Base-by-base conservation (phyloP, 768 basidiomycete genomes). In the Russula emetica region DNA sequence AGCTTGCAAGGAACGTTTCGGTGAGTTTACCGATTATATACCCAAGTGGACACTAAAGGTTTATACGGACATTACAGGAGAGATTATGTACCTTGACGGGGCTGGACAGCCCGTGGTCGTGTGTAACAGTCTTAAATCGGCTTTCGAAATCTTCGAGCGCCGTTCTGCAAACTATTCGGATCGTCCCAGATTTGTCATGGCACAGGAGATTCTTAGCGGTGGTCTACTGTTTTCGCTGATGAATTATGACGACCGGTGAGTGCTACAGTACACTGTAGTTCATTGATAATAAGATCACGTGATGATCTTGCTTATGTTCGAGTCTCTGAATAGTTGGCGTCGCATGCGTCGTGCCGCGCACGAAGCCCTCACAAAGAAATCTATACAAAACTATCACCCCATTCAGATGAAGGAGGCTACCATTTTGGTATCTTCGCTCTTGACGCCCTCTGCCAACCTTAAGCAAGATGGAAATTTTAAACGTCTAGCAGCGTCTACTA, bases 271-370 rank as follows among this genome's bases (percentile, higher is more conserved):
- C 22, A 24, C 11, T 36, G 34, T 11, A 11, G 30, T 13, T 14
- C 36, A n/a, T n/a, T 5, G 36, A 36, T 14, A 13, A 14, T 1
- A 14, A 13, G 10, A 14, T 38, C 16, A 38, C 38, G 38, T 38
- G 38, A 38, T 38, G 16, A 38, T 16, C 38, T 5, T 16, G 38
- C 38, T 38, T 16, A 38, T 16, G 14, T 16, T 38, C 38, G 38
- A 38, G 38, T 6, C 14, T 16, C 38, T 38, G 13, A 38, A 38
- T 16, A 38, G 38, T 14, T 38, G 38, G 38, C 70, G 73, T 30
- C 66, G 72, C 18, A 72, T 75, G 71, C 72, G 75, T 24, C 70
- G 74, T 13, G 71, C 72, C 2, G 69, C 70, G 1, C 72, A 76
- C 53, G 75, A 75, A 45, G 71, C 72, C 3, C 70, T 76, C 40